phyloP scores from a whole-genome alignment of 83 land plant genomes.

The Larix sibirica region DNA sequence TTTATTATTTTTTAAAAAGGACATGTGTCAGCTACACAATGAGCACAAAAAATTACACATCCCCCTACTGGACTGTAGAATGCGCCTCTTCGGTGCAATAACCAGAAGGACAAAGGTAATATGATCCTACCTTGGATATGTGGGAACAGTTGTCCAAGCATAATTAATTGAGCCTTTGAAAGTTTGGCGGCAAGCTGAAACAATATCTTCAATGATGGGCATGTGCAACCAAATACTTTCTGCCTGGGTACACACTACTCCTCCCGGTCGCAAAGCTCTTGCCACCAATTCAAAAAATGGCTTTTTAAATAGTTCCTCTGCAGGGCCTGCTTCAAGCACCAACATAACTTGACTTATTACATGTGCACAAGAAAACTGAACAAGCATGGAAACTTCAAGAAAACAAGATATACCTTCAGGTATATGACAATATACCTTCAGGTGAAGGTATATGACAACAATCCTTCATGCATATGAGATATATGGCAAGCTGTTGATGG shows the following conservation, averaged over 20 bases:
- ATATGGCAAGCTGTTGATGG: no score
- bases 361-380: background rate
- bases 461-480: no score
- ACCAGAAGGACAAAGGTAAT: background rate
- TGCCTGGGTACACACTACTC: slow-evolving; percentile 81
- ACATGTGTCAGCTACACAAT: no score
- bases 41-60: no score
- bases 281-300: slow-evolving; percentile 87
- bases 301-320: slow-evolving; percentile 79
- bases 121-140: slow-evolving; percentile 80
- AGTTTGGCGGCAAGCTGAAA: slow-evolving; percentile 59
- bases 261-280: slow-evolving; percentile 90
- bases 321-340: slow-evolving; percentile 65
- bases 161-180: slow-evolving; percentile 89
- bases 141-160: slow-evolving; percentile 97
- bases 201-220: slow-evolving; percentile 69
- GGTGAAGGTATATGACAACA: no score
- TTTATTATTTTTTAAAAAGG: no score
- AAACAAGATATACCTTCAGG: background rate
- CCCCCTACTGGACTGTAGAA: no score
- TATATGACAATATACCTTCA: no score
- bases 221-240: slow-evolving; percentile 93
- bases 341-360: background rate
- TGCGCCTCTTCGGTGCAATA: background rate
- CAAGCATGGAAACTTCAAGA: background rate